phyloP scores from a whole-genome alignment of 305 asterid genomes.

The Rubia occidens region DNA sequence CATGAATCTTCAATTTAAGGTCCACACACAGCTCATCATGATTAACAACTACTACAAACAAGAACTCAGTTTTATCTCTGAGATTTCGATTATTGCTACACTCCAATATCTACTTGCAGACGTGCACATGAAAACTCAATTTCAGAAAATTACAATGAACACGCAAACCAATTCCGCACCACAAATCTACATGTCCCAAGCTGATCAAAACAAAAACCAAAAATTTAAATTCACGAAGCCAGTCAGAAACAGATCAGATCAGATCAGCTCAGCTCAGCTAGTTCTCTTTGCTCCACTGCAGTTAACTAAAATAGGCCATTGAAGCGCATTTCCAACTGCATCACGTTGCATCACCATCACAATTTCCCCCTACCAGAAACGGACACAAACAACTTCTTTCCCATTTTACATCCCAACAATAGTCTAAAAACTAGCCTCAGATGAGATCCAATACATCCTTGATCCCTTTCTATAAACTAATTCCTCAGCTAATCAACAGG shows the following conservation, averaged over 20 bases:
- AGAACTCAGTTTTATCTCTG: background rate
- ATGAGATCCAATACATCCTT: background rate
- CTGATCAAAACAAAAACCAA: background rate
- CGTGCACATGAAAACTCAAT: background rate
- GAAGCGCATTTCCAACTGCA: background rate
- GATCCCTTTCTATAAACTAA: background rate
- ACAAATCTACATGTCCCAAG: background rate
- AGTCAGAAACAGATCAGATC: background rate
- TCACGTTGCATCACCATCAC: background rate
- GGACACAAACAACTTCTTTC: background rate
- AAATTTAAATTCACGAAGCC: background rate
- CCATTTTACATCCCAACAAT: background rate
- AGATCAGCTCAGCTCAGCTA: background rate
- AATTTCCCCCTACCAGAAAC: background rate
- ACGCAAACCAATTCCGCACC: background rate
- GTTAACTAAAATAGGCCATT: background rate
- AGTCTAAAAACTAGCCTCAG: background rate
- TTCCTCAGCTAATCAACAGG: background rate
- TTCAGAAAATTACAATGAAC: background rate
- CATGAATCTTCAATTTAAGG: background rate
- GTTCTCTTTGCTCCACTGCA: background rate
- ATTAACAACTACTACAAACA: background rate
- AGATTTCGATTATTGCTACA: background rate
- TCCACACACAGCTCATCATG: background rate
- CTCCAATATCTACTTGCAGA: background rate